Evolutionary conservation across 1,139 yeast species (phyloP).

Genomic region (Saccharomycopsis hybrid): DNA sequence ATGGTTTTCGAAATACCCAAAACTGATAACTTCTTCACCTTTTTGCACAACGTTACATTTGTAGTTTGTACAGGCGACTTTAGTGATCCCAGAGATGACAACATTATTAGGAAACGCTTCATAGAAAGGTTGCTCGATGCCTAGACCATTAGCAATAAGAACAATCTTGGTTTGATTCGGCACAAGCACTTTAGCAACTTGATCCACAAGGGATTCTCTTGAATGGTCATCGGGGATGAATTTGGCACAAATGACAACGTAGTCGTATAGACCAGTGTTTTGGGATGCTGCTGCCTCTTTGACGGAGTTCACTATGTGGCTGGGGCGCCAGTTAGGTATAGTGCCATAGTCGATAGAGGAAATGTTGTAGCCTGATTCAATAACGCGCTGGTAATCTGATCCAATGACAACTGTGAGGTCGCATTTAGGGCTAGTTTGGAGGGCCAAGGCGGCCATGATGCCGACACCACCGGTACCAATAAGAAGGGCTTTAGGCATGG

Average conservation of each 20-base stretch:
- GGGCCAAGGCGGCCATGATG: constrained; percentile 46
- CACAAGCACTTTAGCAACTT: constrained; percentile 33
- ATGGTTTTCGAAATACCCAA: constrained; percentile 38
- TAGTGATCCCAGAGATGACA: constrained; percentile 46
- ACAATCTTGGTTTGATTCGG: constrained; percentile 33
- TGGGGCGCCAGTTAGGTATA: constrained; percentile 44
- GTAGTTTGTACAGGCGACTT: constrained; percentile 34
- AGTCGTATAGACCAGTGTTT: constrained; percentile 36
- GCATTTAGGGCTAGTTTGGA: constrained; percentile 35
- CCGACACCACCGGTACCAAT: constrained; percentile 58
- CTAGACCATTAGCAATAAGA: constrained; percentile 51
- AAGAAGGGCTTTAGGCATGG: no score
- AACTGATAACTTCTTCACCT: constrained; percentile 30
- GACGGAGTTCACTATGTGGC: constrained; percentile 35
- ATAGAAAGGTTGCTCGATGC: constrained; percentile 43
- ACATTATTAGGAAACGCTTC: constrained; percentile 38
- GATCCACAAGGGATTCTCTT: constrained; percentile 42
- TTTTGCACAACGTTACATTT: constrained; percentile 30
- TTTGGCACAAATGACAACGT: constrained; percentile 44
- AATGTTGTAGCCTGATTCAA: constrained; percentile 39
- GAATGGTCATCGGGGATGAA: constrained; percentile 44
- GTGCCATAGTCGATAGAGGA: constrained; percentile 47
- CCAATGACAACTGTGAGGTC: constrained; percentile 45
- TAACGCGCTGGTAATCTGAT: constrained; percentile 43
- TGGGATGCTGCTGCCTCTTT: constrained; percentile 32